Percentiles rank a stretch among this genome's conserved stretches.
These are phyloP conservation scores for Fusarium buxicola DNA, from an alignment of 2,329 filamentous ascomycete species.

Conservation along the genomic window DNA sequence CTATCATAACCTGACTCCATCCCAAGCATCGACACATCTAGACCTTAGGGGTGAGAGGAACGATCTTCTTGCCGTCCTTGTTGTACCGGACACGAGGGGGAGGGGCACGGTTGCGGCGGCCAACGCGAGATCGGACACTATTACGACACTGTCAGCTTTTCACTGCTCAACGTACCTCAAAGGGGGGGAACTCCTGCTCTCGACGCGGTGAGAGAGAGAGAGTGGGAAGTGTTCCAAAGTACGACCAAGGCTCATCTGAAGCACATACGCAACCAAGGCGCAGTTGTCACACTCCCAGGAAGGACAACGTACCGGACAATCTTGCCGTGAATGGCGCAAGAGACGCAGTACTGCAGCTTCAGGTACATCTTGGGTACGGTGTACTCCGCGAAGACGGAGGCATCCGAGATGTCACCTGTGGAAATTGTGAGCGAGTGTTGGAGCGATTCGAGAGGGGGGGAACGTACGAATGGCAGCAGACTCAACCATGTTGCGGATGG, in stretches of 20 bases:
- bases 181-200: conserved; percentile 14
- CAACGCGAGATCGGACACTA: conserved; percentile 96
- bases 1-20: conserved; percentile 55
- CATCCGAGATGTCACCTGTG: conserved; percentile 99
- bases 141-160: conserved; percentile 56
- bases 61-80: conserved; percentile 99
- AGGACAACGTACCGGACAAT: conserved; percentile 95
- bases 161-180: conserved; percentile 45
- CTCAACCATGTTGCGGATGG: conserved; percentile 99
- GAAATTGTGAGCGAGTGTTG: conserved; percentile 30
- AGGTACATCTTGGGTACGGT: conserved; percentile 99
- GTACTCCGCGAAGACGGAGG: conserved; percentile 99
- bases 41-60: conserved; percentile 70
- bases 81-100: conserved; percentile 99
- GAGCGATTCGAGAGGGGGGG: background rate
- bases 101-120: conserved; percentile 98
- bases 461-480: conserved; percentile 98
- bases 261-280: conserved; percentile 59
- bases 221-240: conserved; percentile 54
- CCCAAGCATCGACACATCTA: conserved; percentile 51
- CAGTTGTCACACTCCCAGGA: conserved; percentile 69
- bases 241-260: conserved; percentile 72
- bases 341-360: conserved; percentile 99
- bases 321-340: conserved; percentile 99
- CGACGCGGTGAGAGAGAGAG: conserved; percentile 18